These are phyloP conservation scores for Podospora bellae-mahoneyi DNA, from an alignment of 495 filamentous ascomycete genomes.

Conservation along the genomic window DNA sequence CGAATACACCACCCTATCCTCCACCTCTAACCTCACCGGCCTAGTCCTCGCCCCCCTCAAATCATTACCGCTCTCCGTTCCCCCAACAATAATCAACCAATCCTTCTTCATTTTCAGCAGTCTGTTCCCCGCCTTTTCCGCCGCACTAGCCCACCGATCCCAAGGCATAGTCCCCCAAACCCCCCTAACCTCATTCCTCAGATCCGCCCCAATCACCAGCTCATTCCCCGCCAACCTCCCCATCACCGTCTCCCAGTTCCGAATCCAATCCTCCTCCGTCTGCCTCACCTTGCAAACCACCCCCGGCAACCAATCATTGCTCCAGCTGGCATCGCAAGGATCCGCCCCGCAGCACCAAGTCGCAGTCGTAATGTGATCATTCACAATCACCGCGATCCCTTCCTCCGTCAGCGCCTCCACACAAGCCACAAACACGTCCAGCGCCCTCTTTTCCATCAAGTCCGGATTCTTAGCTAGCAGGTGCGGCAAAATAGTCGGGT, in stretches of 20 bases:
- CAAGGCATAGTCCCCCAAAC: slow-evolving; percentile 62
- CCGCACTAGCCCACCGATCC: slow-evolving; percentile 55
- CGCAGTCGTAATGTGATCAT: slow-evolving; percentile 60
- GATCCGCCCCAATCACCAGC: slow-evolving; percentile 55
- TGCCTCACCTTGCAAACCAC: slow-evolving; percentile 52
- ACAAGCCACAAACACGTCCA: slow-evolving; percentile 54
- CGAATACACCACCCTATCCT: slow-evolving; percentile 56
- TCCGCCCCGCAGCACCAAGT: slow-evolving; percentile 61
- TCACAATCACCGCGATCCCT: slow-evolving; percentile 57
- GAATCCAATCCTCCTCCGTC: slow-evolving; percentile 57
- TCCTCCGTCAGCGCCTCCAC: slow-evolving; percentile 53
- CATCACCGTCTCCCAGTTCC: slow-evolving; percentile 60
- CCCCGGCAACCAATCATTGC: slow-evolving; percentile 52
- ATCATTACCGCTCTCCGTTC: slow-evolving; percentile 58
- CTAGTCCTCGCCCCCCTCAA: slow-evolving; percentile 46
- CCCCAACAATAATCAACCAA: slow-evolving; percentile 62
- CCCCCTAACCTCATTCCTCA: slow-evolving; percentile 60
- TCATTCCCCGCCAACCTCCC: slow-evolving; percentile 46
- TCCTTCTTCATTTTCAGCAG: slow-evolving; percentile 53
- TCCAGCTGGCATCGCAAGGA: slow-evolving; percentile 57
- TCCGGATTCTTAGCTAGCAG: slow-evolving; percentile 53
- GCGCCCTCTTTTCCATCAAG: slow-evolving; percentile 46
- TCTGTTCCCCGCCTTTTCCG: slow-evolving; percentile 53
- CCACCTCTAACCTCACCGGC: slow-evolving; percentile 51
- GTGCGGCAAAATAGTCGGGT: slow-evolving; percentile 48